Evolutionary conservation across 768 basidiomycete species (phyloP).

Genomic region (Suillus alpinus): DNA sequence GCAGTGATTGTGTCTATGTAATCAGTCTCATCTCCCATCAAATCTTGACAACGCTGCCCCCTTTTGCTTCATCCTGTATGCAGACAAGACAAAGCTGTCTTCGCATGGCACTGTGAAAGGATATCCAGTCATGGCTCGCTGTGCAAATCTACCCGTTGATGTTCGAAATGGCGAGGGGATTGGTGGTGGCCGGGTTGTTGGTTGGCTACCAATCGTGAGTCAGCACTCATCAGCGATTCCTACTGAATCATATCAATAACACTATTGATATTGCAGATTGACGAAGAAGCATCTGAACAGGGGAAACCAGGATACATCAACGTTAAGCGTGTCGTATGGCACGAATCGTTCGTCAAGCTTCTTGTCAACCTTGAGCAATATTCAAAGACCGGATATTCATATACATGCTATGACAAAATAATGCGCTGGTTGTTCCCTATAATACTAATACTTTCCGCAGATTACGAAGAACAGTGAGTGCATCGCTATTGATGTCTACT

Average conservation of each 20-base stretch:
- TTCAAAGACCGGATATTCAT: conserved; percentile 11
- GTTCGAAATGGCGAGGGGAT: conserved; percentile 12
- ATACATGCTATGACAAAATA: conserved; percentile 8
- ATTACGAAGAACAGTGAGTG: conserved; percentile 27
- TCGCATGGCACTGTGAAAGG: conserved; percentile 16
- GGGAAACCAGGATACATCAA: conserved; percentile 12
- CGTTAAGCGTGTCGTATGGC: conserved; percentile 8
- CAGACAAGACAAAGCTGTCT: conserved; percentile 22
- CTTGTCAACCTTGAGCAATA: conserved; percentile 7
- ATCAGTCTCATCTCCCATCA: neutral
- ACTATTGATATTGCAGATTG: neutral
- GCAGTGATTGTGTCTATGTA: too few relatives aligned
- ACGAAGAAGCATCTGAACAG: neutral
- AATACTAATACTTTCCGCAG: conserved; percentile 22
- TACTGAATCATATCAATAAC: neutral
- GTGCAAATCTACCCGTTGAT: conserved; percentile 11
- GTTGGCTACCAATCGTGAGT: conserved; percentile 9
- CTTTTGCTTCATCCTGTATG: conserved; percentile 34
- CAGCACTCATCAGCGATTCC: neutral
- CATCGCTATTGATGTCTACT: neutral
- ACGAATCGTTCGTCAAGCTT: conserved; percentile 14
- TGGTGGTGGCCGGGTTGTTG: conserved; percentile 20
- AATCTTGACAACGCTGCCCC: conserved; percentile 8
- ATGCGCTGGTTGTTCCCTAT: conserved; percentile 15
- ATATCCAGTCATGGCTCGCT: conserved; percentile 16